phyloP scores from a whole-genome alignment of 1,284 basidiomycete genomes.

The Thelephora terrestris region DNA sequence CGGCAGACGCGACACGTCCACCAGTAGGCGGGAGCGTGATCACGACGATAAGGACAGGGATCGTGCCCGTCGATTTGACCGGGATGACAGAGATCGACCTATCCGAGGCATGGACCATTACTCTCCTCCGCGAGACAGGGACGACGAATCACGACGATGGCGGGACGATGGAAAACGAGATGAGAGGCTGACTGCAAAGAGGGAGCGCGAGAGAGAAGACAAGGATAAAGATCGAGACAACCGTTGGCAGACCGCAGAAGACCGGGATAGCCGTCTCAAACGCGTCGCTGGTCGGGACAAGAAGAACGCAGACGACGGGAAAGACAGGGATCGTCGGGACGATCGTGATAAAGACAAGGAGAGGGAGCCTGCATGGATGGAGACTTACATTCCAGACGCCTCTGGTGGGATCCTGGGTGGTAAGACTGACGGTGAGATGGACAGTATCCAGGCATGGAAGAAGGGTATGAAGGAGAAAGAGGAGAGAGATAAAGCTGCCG shows the following conservation, averaged over 20 bases:
- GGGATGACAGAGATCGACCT: conserved; percentile 21
- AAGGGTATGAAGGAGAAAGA: conserved; percentile 80
- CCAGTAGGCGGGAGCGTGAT: conserved; percentile 32
- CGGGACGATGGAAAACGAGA: conserved; percentile 72
- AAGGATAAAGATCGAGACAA: conserved; percentile 33
- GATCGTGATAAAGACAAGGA: conserved; percentile 51
- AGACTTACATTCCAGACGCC: conserved; percentile 66
- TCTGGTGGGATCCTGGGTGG: conserved; percentile 54
- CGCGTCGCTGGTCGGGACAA: conserved; percentile 49
- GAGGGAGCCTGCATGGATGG: conserved; percentile 89
- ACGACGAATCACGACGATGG: conserved; percentile 63
- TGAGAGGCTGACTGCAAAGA: conserved; percentile 53
- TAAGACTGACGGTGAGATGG: conserved; percentile 57
- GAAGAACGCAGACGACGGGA: conserved; percentile 43
- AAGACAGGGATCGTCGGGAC: conserved; percentile 40
- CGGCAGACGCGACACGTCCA: conserved; percentile 44
- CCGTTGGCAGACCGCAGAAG: conserved; percentile 52
- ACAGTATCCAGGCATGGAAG: conserved; percentile 87
- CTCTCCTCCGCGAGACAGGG: conserved; percentile 18
- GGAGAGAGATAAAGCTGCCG: conserved; percentile 37
- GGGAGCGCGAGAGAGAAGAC: conserved; percentile 33
- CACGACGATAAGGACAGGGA: conserved; percentile 33
- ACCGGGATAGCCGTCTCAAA: conserved; percentile 52
- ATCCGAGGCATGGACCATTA: conserved; percentile 20
- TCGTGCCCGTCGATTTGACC: conserved; percentile 26